Percentiles rank a stretch among this genome's conserved stretches.
Evolutionary conservation across 1,139 yeast species (phyloP).

Genomic region (Tardiomyces blankii): DNA sequence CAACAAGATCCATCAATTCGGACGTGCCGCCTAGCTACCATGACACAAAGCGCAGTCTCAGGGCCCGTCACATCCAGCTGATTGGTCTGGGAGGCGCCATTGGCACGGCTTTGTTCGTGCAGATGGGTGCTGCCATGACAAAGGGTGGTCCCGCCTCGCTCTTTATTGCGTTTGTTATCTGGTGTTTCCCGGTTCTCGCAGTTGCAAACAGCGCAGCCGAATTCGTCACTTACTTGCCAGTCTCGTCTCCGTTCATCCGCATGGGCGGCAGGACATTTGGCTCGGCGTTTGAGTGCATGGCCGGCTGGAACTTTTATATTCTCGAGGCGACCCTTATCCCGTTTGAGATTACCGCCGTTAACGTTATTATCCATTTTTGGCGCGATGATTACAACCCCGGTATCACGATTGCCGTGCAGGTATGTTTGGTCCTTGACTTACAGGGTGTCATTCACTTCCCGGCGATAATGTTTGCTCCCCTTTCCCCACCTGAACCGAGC

Average conservation of each 20-base stretch:
- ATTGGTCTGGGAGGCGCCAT: slow-evolving; percentile 80
- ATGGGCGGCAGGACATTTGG: slow-evolving; percentile 47
- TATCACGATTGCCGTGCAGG: slow-evolving; percentile 21
- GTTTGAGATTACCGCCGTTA: slow-evolving; percentile 71
- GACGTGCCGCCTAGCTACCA: background rate
- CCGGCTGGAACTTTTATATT: slow-evolving; percentile 74
- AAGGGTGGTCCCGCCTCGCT: slow-evolving; percentile 74
- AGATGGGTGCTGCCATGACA: slow-evolving; percentile 57
- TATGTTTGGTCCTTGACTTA: too few species aligned
- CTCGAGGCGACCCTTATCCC: slow-evolving; percentile 71
- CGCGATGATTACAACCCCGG: slow-evolving; percentile 45
- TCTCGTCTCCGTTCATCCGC: slow-evolving; percentile 53
- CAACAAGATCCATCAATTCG: too few species aligned
- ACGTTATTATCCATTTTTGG: slow-evolving; percentile 73
- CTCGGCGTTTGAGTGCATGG: slow-evolving; percentile 66
- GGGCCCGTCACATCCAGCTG: slow-evolving; percentile 43
- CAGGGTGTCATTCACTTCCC: too few species aligned
- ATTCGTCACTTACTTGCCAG: slow-evolving; percentile 71
- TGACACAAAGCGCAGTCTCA: slow-evolving; percentile 9
- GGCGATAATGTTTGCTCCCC: too few species aligned
- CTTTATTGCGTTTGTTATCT: slow-evolving; percentile 49
- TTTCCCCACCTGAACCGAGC: too few species aligned
- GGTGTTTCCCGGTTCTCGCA: slow-evolving; percentile 52
- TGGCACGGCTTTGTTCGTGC: slow-evolving; percentile 71
- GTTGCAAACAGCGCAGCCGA: slow-evolving; percentile 70